phyloP scores from a whole-genome alignment of 2,329 filamentous ascomycete genomes.

The Pochonia chlamydosporia region DNA sequence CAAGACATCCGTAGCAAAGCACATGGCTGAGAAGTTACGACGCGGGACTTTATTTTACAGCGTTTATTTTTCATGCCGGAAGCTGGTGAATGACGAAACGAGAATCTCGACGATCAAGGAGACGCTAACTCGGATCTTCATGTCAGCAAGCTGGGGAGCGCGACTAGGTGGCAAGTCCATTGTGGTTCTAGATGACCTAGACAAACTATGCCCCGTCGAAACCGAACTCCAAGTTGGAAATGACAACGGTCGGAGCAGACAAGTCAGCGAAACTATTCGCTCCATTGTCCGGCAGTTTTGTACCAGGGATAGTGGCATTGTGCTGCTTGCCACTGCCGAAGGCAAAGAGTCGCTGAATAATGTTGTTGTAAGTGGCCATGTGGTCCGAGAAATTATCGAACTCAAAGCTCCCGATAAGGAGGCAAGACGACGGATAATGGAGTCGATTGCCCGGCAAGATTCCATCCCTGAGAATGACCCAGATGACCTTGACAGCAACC shows the following conservation, averaged over 20 bases:
- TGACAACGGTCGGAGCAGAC: slow-evolving; percentile 86
- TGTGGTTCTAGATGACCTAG: slow-evolving; percentile 87
- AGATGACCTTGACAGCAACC: slow-evolving; percentile 30
- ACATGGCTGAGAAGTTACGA: slow-evolving; percentile 68
- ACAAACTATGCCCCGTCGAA: slow-evolving; percentile 87
- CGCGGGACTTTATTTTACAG: slow-evolving; percentile 72
- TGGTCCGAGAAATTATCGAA: slow-evolving; percentile 84
- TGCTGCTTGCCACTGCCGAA: slow-evolving; percentile 84
- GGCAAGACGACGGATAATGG: slow-evolving; percentile 73
- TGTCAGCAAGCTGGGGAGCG: slow-evolving; percentile 85
- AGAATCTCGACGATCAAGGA: slow-evolving; percentile 88
- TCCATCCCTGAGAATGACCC: slow-evolving; percentile 33
- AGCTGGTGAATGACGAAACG: slow-evolving; percentile 84
- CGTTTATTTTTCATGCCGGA: slow-evolving; percentile 80
- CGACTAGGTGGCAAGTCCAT: slow-evolving; percentile 76
- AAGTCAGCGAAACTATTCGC: slow-evolving; percentile 85
- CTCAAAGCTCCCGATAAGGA: slow-evolving; percentile 93
- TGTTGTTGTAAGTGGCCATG: slow-evolving; percentile 82
- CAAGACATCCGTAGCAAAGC: slow-evolving; percentile 75
- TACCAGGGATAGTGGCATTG: slow-evolving; percentile 70
- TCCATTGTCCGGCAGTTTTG: slow-evolving; percentile 82
- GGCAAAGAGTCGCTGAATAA: slow-evolving; percentile 90
- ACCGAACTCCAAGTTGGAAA: slow-evolving; percentile 91
- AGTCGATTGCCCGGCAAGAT: slow-evolving; percentile 63
- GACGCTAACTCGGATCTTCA: slow-evolving; percentile 75